Evolutionary conservation across 306 rosid genomes (phyloP).

Genomic region (Castanea crenata): DNA sequence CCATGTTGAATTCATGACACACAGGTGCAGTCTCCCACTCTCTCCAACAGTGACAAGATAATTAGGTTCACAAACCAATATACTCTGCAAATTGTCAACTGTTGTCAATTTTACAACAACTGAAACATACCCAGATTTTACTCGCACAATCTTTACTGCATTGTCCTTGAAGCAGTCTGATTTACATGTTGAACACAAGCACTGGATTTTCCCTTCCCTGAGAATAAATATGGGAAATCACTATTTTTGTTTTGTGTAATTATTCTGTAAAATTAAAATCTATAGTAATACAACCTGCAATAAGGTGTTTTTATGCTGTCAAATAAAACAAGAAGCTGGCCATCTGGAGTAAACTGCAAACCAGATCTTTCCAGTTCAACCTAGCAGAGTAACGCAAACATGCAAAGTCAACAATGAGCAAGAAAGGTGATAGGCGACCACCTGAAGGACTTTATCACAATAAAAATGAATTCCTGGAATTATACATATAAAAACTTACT

Average conservation of each 20-base stretch:
- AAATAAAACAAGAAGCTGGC: conserved; percentile 60
- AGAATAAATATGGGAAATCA: conserved; percentile 20
- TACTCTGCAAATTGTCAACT: conserved; percentile 41
- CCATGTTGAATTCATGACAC: conserved; percentile 91
- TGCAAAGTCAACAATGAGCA: not conserved
- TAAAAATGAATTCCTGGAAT: conserved; percentile 3
- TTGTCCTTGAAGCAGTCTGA: conserved; percentile 52
- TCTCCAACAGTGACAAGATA: conserved; percentile 75
- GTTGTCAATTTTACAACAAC: conserved; percentile 55
- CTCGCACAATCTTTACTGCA: conserved; percentile 72
- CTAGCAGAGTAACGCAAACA: conserved; percentile 32
- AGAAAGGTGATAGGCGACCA: not conserved
- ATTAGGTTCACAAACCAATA: conserved; percentile 76
- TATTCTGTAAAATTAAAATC: conserved; percentile 25
- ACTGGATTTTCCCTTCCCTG: conserved; percentile 62
- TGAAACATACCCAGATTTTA: conserved; percentile 70
- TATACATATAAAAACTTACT: conserved; percentile 48
- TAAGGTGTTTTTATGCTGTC: conserved; percentile 69
- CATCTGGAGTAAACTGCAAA: conserved; percentile 72
- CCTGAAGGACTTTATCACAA: conserved; percentile 3
- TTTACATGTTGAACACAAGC: conserved; percentile 71
- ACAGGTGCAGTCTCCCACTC: conserved; percentile 79
- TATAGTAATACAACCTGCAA: conserved; percentile 68
- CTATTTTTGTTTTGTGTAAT: conserved; percentile 15
- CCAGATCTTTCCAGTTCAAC: conserved; percentile 58